Conservation (phyloP, 495 filamentous ascomycete species). For the Rostrohypoxylon terebratum region DNA sequence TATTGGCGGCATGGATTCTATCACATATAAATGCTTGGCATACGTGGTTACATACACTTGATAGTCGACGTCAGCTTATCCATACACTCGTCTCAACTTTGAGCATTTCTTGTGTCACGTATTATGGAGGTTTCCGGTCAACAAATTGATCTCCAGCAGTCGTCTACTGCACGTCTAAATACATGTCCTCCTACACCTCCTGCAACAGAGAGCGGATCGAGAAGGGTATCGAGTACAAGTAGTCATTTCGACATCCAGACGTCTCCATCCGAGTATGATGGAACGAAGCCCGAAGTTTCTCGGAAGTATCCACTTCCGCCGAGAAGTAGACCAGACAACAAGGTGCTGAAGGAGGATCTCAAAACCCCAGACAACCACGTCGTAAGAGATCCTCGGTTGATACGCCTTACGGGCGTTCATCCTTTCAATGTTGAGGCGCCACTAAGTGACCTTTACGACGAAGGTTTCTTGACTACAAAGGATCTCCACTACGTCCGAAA, state of each 20-base stretch:
- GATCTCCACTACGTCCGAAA: constrained; percentile 97
- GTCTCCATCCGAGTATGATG: constrained; percentile 27
- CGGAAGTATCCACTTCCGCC: constrained; percentile 74
- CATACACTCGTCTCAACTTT: neutral
- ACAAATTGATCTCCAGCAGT: constrained; percentile 17
- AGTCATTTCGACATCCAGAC: constrained; percentile 23
- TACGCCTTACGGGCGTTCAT: constrained; percentile 90
- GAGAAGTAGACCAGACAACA: constrained; percentile 67
- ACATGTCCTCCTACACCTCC: constrained; percentile 44
- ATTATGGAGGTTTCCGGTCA: constrained; percentile 37
- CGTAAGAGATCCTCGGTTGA: constrained; percentile 85
- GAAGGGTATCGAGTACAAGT: constrained; percentile 34
- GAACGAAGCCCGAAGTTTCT: constrained; percentile 8
- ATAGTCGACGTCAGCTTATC: constrained; percentile 25
- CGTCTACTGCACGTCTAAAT: constrained; percentile 5
- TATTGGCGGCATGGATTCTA: constrained; percentile 12
- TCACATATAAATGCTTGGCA: constrained; percentile 28
- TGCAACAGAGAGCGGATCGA: constrained; percentile 39
- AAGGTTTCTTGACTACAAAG: constrained; percentile 91
- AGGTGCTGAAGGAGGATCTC: constrained; percentile 78
- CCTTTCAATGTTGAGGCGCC: constrained; percentile 96
- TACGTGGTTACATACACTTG: constrained; percentile 30
- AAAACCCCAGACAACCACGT: constrained; percentile 89
- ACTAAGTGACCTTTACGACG: constrained; percentile 80
- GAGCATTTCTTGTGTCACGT: neutral